Percentiles rank a stretch among this genome's conserved stretches.
Evolutionary conservation across 2,329 filamentous ascomycete species (phyloP).

Genomic region (Fusarium stilboides): DNA sequence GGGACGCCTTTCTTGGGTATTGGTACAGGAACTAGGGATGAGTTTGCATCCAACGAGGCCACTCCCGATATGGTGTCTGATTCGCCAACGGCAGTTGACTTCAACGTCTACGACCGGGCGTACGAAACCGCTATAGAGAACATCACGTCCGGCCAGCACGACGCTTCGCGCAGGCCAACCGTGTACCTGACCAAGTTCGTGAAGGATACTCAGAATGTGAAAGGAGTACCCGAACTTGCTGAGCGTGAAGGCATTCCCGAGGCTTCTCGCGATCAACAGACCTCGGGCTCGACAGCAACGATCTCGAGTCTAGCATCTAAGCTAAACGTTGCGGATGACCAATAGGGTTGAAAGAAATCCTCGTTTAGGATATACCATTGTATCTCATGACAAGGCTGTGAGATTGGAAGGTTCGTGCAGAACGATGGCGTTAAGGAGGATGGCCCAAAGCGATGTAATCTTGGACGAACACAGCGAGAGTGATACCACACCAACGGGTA

Average conservation of each 20-base stretch:
- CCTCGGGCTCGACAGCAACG: constrained; percentile 27
- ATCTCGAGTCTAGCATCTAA: constrained; percentile 46
- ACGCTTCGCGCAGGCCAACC: constrained; percentile 56
- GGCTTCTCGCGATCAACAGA: constrained; percentile 17
- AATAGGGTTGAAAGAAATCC: constrained; percentile 4
- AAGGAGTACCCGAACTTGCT: constrained; percentile 54
- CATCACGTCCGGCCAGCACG: constrained; percentile 66
- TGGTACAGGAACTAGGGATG: constrained; percentile 73
- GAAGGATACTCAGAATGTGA: constrained; percentile 59
- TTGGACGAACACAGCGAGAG: constrained; percentile 17
- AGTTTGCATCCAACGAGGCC: constrained; percentile 58
- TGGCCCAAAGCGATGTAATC: constrained; percentile 6
- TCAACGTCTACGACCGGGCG: constrained; percentile 89
- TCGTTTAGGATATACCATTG: background rate
- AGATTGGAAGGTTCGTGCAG: constrained; percentile 12
- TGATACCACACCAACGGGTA: constrained; percentile 15
- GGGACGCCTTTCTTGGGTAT: constrained; percentile 80
- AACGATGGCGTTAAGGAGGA: constrained; percentile 20
- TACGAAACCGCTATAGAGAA: constrained; percentile 84
- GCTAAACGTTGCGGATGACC: constrained; percentile 38
- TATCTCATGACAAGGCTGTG: background rate
- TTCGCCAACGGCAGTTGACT: constrained; percentile 86
- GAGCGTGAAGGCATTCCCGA: constrained; percentile 47
- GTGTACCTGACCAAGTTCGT: constrained; percentile 67
- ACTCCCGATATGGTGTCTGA: constrained; percentile 77